Base-by-base conservation (phyloP, 202 grass and related monocot genomes). In the Panicum hallii region DNA sequence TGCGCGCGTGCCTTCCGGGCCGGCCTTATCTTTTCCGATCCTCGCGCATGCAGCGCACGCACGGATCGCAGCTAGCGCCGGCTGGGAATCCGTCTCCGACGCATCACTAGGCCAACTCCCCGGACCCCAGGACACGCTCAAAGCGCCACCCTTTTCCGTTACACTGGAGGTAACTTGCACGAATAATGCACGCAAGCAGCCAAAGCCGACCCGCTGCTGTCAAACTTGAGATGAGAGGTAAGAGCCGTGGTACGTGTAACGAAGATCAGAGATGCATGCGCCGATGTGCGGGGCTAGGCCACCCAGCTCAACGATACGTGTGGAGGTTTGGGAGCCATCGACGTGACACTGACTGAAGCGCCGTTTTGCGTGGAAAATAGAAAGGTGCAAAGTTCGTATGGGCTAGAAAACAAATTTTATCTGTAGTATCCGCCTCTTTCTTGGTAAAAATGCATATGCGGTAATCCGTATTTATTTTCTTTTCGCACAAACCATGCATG, bases 181-280 rank as follows among this genome's bases (percentile, higher is more conserved):
- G 56, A 74, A 63, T 74, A 28, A 52, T 74, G 30, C 80, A 63
- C 69, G 58, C 65, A 73, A 73, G 45, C 49, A 63, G 8, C 34
- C 34, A 34, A 34, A 34, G 34, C 34, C 34, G 34, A 34, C 53
- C 3, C 17, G 3, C 4, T 34, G 34, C 34, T 34, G 15, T 53
- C 70, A 11, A 50, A 17, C 30, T 28, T 28, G 57, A 61, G 57
- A 28, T 0, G 57, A 61, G 23, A 61, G 8, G 56, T 58, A n/a
- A 22, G 55, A 22, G 55, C 55, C 55, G 20, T 58, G 8, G 56
- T 58, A 58, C 56, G n/a, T 58, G 56, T 22, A 28, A 8, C 57
- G 13, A 28, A 12, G n/a, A 28, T 61, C 9, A 61, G 12, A 60
- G 22, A 61, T 61, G 57, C 57, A 61, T 20, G 52, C 1, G 26